phyloP scores from a whole-genome alignment of 73 alveolate genomes.

The Tetrahymena borealis region DNA sequence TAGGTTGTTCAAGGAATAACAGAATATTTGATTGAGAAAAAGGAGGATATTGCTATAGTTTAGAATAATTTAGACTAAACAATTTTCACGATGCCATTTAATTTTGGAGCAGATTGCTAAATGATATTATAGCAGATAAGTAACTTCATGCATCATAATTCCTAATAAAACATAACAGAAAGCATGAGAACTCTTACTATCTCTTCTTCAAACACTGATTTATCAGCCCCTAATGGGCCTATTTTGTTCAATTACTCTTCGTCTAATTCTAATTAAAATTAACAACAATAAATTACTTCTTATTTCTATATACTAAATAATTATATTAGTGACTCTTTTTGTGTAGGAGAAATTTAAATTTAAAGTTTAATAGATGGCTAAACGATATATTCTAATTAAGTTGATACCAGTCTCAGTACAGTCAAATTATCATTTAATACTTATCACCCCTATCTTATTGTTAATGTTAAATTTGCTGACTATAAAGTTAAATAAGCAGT shows the following conservation, averaged over 20 bases:
- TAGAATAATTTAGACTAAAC: background rate
- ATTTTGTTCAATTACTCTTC: background rate
- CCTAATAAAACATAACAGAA: background rate
- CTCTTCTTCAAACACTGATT: background rate
- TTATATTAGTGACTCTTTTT: background rate
- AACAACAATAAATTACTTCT: background rate
- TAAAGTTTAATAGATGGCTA: background rate
- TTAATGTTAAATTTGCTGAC: background rate
- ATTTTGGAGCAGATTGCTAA: background rate
- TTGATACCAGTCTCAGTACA: background rate
- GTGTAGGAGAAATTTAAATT: background rate
- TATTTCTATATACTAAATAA: background rate
- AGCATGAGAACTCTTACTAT: background rate
- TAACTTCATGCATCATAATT: background rate
- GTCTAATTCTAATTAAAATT: background rate
- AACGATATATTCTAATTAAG: background rate
- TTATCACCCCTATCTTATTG: background rate
- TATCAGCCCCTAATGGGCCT: background rate
- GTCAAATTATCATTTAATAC: background rate
- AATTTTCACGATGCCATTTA: background rate
- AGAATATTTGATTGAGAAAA: background rate
- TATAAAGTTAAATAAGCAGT: background rate
- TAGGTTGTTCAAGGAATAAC: background rate
- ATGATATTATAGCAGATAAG: background rate
- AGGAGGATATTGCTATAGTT: background rate